Conservation (phyloP, 805 yeast genomes). For the Pichia heedii region DNA sequence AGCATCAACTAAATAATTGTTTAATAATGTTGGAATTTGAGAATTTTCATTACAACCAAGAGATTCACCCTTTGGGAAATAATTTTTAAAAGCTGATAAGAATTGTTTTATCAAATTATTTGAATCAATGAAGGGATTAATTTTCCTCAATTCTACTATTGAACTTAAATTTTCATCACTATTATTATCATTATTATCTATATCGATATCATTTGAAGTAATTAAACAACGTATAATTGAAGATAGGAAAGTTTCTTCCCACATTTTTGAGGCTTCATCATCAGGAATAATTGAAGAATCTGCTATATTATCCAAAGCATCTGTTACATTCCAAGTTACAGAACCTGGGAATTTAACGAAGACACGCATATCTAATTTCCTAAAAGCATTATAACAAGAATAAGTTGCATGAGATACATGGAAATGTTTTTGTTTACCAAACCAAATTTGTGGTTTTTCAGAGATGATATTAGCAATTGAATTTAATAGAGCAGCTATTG, state of each 20-base stretch:
- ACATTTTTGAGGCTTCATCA: slow-evolving; percentile 26
- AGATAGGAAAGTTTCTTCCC: slow-evolving; percentile 61
- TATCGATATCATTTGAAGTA: slow-evolving; percentile 39
- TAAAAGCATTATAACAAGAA: slow-evolving; percentile 53
- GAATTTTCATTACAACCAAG: slow-evolving; percentile 58
- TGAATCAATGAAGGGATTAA: slow-evolving; percentile 57
- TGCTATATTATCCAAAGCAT: slow-evolving; percentile 37
- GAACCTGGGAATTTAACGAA: slow-evolving; percentile 70
- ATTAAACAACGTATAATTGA: slow-evolving; percentile 69
- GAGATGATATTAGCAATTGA: slow-evolving; percentile 55
- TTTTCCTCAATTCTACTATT: slow-evolving; percentile 75
- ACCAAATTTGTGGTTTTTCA: slow-evolving; percentile 66
- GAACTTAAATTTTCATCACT: slow-evolving; percentile 52
- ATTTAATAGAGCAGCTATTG: slow-evolving; percentile 69
- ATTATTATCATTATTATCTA: neutral
- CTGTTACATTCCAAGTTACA: slow-evolving; percentile 46
- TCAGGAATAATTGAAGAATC: neutral
- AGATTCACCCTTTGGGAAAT: slow-evolving; percentile 58
- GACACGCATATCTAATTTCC: slow-evolving; percentile 61
- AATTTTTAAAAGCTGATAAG: slow-evolving; percentile 52
- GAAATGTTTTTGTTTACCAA: slow-evolving; percentile 63
- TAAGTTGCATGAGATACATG: slow-evolving; percentile 65
- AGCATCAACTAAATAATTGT: slow-evolving; percentile 70
- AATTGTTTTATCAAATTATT: slow-evolving; percentile 41
- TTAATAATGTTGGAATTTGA: slow-evolving; percentile 55